Percentiles rank a stretch among this genome's conserved stretches.
Evolutionary conservation across 805 yeast species (phyloP).

Genomic region (Komagataella phaffii): DNA sequence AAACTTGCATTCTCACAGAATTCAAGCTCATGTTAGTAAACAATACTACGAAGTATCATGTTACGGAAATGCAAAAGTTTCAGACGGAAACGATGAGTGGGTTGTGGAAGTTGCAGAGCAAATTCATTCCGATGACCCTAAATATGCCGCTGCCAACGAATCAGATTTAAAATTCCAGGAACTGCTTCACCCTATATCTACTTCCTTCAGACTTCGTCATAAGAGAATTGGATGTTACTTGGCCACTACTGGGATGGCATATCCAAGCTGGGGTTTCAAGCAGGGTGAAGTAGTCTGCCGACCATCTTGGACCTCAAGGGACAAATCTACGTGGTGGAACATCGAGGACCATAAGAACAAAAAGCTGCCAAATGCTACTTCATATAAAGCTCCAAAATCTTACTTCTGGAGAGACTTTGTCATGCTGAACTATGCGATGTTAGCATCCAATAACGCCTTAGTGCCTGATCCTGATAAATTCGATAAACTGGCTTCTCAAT

Average conservation of each 20-base stretch:
- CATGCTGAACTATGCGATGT: slow-evolving; percentile 65
- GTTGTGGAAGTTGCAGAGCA: slow-evolving; percentile 55
- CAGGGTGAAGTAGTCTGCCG: slow-evolving; percentile 84
- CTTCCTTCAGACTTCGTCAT: slow-evolving; percentile 68
- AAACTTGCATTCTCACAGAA: slow-evolving; percentile 61
- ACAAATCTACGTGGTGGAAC: slow-evolving; percentile 72
- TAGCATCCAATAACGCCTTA: slow-evolving; percentile 73
- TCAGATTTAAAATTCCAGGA: slow-evolving; percentile 33
- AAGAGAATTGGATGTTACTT: slow-evolving; percentile 66
- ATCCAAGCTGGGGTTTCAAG: slow-evolving; percentile 96
- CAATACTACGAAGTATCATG: slow-evolving; percentile 48
- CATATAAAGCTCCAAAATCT: slow-evolving; percentile 28
- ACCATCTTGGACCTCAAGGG: slow-evolving; percentile 31
- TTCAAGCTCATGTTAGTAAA: slow-evolving; percentile 48
- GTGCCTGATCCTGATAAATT: slow-evolving; percentile 62
- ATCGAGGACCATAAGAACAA: slow-evolving; percentile 55
- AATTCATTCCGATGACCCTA: slow-evolving; percentile 15
- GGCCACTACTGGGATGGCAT: slow-evolving; percentile 65
- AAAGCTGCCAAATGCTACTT: slow-evolving; percentile 21
- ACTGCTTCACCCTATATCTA: slow-evolving; percentile 65
- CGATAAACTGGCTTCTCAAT: slow-evolving; percentile 58
- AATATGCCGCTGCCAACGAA: slow-evolving; percentile 13
- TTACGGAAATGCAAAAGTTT: slow-evolving; percentile 51
- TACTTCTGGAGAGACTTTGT: slow-evolving; percentile 57
- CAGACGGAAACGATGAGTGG: slow-evolving; percentile 74